Conservation (phyloP, 2,329 filamentous ascomycete genomes). For the Trichoderma lentiforme region DNA sequence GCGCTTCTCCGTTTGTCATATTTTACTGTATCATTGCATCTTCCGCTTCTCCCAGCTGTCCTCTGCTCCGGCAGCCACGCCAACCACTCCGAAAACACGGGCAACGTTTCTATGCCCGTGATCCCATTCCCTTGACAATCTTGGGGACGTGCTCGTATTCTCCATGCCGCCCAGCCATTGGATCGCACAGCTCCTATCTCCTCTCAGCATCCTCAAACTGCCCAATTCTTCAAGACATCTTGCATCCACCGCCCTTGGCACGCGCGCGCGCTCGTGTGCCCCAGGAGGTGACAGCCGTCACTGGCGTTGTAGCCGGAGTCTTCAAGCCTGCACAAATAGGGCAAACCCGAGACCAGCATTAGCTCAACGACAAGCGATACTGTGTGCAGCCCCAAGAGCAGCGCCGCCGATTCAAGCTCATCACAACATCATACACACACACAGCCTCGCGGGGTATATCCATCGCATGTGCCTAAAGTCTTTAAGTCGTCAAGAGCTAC, state of each 20-base stretch:
- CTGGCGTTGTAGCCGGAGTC: background rate
- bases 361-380: background rate
- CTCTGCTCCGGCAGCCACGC: slow-evolving; percentile 27
- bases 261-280: slow-evolving; percentile 7
- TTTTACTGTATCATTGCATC: slow-evolving; percentile 18
- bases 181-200: slow-evolving; percentile 19
- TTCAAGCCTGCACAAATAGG: background rate
- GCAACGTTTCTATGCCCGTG: slow-evolving; percentile 19
- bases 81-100: slow-evolving; percentile 22
- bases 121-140: slow-evolving; percentile 22
- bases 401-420: slow-evolving; percentile 32
- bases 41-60: slow-evolving; percentile 23
- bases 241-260: slow-evolving; percentile 35
- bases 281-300: slow-evolving; percentile 2
- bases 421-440: slow-evolving; percentile 33
- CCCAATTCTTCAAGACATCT: slow-evolving; percentile 29
- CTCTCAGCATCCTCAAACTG: slow-evolving; percentile 26
- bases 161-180: slow-evolving; percentile 14
- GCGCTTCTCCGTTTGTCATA: slow-evolving; percentile 28
- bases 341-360: background rate
- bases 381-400: slow-evolving; percentile 16
- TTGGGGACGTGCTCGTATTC: slow-evolving; percentile 23
- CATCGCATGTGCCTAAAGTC: slow-evolving; percentile 40
- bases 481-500: slow-evolving; percentile 36
- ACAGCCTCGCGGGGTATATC: slow-evolving; percentile 41